phyloP scores from a whole-genome alignment of 306 rosid genomes.

The Castanea mollissima region DNA sequence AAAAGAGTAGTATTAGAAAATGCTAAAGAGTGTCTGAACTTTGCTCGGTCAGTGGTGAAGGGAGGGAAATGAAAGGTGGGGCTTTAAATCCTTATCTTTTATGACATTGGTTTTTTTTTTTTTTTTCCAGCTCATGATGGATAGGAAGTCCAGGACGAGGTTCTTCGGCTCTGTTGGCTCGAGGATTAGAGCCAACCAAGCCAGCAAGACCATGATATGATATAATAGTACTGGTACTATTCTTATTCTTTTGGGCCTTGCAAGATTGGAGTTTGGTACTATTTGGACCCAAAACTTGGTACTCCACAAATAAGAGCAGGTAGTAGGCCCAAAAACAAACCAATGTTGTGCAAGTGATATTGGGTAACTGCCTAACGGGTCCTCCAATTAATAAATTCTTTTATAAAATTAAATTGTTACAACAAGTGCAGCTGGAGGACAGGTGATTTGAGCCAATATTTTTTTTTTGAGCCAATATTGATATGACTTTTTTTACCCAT shows the following conservation, averaged over 20 bases:
- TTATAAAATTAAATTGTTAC: too few species aligned
- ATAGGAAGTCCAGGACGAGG: constrained; percentile 16
- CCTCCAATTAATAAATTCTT: too few species aligned
- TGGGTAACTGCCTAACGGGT: too few species aligned
- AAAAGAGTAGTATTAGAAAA: constrained; percentile 11
- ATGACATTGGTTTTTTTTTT: not conserved
- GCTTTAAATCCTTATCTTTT: constrained; percentile 83
- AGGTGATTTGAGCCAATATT: too few species aligned
- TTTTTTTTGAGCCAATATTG: too few species aligned
- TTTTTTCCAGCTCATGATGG: constrained; percentile 2
- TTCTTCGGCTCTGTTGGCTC: constrained; percentile 19
- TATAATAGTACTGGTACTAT: too few species aligned
- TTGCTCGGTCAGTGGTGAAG: constrained; percentile 31
- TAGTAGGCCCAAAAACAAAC: not conserved
- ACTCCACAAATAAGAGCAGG: not conserved
- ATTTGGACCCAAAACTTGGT: not conserved
- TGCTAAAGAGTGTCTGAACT: constrained; percentile 17
- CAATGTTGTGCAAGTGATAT: too few species aligned
- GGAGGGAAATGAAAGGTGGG: constrained; percentile 81
- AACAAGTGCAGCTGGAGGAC: too few species aligned
- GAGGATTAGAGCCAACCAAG: constrained; percentile 4
- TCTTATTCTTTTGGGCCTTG: not conserved
- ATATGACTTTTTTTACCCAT: too few species aligned
- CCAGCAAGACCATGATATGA: not conserved
- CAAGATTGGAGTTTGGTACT: too few species aligned